Evolutionary conservation across 768 basidiomycete species (phyloP), one percentile per base, ranked within the genome.

Genomic region (Crassisporium funariophilum): DNA sequence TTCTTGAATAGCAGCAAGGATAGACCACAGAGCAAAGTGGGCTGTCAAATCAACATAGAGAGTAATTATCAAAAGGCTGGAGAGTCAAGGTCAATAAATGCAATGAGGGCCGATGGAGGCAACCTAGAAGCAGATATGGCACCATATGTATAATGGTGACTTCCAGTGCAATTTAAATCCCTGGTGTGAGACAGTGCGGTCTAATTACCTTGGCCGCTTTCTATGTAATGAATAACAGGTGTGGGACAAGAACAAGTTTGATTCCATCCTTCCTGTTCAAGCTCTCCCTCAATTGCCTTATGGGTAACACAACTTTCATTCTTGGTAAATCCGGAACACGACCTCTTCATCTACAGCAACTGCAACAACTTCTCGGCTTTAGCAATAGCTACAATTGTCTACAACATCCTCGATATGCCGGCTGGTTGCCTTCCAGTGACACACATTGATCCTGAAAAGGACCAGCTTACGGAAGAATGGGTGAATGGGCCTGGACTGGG

Each of bases 351-450:
- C n/a, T n/a, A n/a, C 10, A 86, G 84, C 7, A 76, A 74, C 8
- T 82, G 79, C 47, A 68, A 72, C 23, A 73, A 70, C 33, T 72
- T 83, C 36, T 71, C 78, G 17, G 65, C 76, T 5, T 55, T 88
- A 3, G 83, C 84, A 2, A 66, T 65, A 21, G 69, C 69, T 0
- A 88, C 90, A 0, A 66, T 84, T 35, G 60, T 88, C 5, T 94
- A 84, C 71, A 95, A 92, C 60, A 61, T 92, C 38, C 63, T 89
- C 41, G 90, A 93, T 56, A 71, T 76, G 33, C 84, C 90, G 0
- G 84, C 79, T 21, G 92, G 90, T 11, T 69, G 73, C 35, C 53
- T 95, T 2, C 92, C 92, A 6, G 86, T 92, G n/a, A 89, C 88
- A 8, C 77, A 75, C n/a, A 87, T 94, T n/a, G 79, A 88, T 57